Evolutionary conservation across 208 protist genomes (phyloP).

Genomic region (Endotrypanum monterogeii): DNA sequence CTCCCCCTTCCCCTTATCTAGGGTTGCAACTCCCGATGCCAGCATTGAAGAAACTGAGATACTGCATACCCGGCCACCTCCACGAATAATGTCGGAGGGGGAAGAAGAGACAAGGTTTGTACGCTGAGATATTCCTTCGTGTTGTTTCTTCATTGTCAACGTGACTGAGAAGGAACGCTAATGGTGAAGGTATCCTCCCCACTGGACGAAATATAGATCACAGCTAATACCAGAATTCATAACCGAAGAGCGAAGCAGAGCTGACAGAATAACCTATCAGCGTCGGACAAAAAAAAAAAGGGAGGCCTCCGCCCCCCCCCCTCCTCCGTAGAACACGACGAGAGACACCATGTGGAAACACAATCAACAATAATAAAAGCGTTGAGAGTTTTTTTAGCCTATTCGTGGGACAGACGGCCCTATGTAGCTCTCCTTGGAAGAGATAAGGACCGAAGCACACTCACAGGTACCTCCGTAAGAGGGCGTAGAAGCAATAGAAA

Average conservation of each 20-base stretch:
- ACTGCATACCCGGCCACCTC: neutral
- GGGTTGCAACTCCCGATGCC: neutral
- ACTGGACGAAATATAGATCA: neutral
- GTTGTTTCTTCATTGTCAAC: neutral
- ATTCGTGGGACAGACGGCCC: too few species aligned
- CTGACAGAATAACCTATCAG: neutral
- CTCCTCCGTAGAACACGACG: neutral
- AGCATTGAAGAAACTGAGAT: neutral
- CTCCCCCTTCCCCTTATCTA: too few species aligned
- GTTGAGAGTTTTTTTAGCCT: too few species aligned
- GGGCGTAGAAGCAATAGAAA: slow-evolving; percentile 38
- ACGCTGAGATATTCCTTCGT: too few species aligned
- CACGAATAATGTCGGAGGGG: too few species aligned
- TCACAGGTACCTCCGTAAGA: slow-evolving; percentile 15
- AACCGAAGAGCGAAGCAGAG: neutral
- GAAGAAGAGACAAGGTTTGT: too few species aligned
- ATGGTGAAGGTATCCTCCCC: neutral
- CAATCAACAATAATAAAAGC: too few species aligned
- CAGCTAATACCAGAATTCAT: neutral
- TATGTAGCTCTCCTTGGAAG: neutral
- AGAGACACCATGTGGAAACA: too few species aligned
- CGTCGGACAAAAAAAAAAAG: too few species aligned
- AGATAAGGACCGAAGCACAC: neutral
- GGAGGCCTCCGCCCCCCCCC: neutral
- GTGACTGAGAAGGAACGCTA: neutral